phyloP scores from a whole-genome alignment of 345 rosid species.

The Pelargonium nanum region DNA sequence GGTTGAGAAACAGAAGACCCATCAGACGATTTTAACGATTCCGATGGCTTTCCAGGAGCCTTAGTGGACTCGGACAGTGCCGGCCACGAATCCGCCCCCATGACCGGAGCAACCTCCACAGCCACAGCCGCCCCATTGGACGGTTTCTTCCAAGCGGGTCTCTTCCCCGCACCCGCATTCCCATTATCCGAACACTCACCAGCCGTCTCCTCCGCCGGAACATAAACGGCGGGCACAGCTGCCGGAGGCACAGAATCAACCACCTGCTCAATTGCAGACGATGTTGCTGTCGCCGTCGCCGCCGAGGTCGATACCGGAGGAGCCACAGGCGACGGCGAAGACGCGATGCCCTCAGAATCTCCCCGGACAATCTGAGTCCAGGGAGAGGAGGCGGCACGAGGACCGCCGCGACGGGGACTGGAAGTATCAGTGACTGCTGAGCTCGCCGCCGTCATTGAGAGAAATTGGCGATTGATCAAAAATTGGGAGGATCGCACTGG shows the following conservation, averaged over 20 bases:
- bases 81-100: slow-evolving; percentile 65
- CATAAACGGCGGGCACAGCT: slow-evolving; percentile 13
- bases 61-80: slow-evolving; percentile 50
- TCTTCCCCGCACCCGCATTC: slow-evolving; percentile 34
- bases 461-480: not conserved
- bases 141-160: slow-evolving; percentile 63
- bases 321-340: too few species aligned
- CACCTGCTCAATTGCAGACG: slow-evolving; percentile 3
- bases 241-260: slow-evolving; percentile 14
- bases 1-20: slow-evolving; percentile 29
- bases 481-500: not conserved
- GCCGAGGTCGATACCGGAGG: too few species aligned
- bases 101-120: slow-evolving; percentile 38
- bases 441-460: not conserved
- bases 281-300: not conserved
- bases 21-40: slow-evolving; percentile 30
- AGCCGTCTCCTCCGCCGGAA: slow-evolving; percentile 18
- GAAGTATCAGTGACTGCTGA: not conserved
- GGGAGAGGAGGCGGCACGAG: not conserved
- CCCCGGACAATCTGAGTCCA: not conserved
- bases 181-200: slow-evolving; percentile 30
- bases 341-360: not conserved
- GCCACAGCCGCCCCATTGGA: slow-evolving; percentile 30
- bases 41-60: slow-evolving; percentile 30
- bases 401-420: not conserved